Percentiles rank a stretch among this genome's conserved stretches.
Conservation (phyloP, 352 stramenopile species). For the Globisporangium cylindrosporum region DNA sequence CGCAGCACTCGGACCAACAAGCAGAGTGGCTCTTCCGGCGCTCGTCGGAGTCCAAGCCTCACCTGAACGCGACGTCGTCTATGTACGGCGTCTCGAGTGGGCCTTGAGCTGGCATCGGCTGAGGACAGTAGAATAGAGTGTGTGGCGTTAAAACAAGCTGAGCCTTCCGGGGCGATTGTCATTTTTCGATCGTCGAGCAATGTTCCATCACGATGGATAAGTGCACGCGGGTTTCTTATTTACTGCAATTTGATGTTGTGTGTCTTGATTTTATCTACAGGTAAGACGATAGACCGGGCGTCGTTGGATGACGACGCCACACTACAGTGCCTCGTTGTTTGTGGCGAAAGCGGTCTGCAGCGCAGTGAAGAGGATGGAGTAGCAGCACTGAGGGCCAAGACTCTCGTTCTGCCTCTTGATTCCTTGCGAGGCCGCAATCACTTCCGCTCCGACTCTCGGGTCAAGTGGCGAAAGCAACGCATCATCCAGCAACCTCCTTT, state of each 20-base stretch:
- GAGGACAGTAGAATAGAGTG: background rate
- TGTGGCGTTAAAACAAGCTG: background rate
- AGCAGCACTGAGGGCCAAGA: background rate
- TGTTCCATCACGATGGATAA: background rate
- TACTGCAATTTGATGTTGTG: background rate
- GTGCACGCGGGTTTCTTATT: background rate
- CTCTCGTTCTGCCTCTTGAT: background rate
- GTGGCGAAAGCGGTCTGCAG: background rate
- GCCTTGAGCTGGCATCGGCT: background rate
- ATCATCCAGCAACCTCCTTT: background rate
- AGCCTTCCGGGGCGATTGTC: background rate
- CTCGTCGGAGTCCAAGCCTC: background rate
- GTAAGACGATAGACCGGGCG: background rate
- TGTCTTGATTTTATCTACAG: background rate
- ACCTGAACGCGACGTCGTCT: background rate
- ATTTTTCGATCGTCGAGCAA: background rate
- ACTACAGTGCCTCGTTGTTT: background rate
- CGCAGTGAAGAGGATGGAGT: background rate
- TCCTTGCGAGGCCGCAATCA: background rate
- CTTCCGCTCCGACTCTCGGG: background rate
- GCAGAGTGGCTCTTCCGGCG: background rate
- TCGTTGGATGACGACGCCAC: background rate
- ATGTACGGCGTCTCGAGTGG: background rate
- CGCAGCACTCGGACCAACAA: background rate
- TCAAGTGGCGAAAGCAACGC: constrained; percentile 1